Evolutionary conservation across 768 basidiomycete species (phyloP).

Genomic region (Tephrocybe sp.): DNA sequence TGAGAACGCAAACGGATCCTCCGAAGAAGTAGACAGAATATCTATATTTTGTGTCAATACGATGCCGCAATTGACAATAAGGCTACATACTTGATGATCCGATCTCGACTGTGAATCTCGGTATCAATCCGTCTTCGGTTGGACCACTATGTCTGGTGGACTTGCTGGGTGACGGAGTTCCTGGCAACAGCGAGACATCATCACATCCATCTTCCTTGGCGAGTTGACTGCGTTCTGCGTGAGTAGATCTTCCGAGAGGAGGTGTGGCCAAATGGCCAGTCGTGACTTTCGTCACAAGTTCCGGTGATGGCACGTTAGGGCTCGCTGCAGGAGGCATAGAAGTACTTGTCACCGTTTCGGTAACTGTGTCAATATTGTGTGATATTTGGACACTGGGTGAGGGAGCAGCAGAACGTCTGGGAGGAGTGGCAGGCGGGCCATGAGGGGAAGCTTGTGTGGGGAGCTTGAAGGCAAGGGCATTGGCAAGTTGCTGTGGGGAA

Average conservation of each 20-base stretch:
- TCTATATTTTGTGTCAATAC: constrained; percentile 2
- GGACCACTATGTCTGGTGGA: too few relatives aligned
- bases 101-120: constrained; percentile 27
- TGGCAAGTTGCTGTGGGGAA: constrained; percentile 17
- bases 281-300: not conserved
- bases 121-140: constrained; percentile 30
- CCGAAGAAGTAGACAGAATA: not conserved
- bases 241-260: constrained; percentile 35
- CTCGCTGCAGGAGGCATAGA: not conserved
- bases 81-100: constrained; percentile 16
- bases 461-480: constrained; percentile 27
- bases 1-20: constrained; percentile 6
- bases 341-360: not conserved
- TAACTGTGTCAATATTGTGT: not conserved
- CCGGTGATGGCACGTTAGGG: not conserved
- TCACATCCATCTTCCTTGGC: constrained; percentile 28
- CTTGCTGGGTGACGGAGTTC: constrained; percentile 38
- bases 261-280: constrained; percentile 25
- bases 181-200: constrained; percentile 30
- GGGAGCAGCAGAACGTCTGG: constrained; percentile 28
- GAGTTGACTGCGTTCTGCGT: constrained; percentile 28
- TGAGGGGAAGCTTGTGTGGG: constrained; percentile 32
- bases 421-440: constrained; percentile 33
- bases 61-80: not conserved
- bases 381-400: constrained; percentile 18